Percentiles rank a stretch among this genome's conserved stretches.
These are phyloP conservation scores for Penicillium diatomitis DNA, from an alignment of 495 filamentous ascomycete species.

Conservation along the genomic window DNA sequence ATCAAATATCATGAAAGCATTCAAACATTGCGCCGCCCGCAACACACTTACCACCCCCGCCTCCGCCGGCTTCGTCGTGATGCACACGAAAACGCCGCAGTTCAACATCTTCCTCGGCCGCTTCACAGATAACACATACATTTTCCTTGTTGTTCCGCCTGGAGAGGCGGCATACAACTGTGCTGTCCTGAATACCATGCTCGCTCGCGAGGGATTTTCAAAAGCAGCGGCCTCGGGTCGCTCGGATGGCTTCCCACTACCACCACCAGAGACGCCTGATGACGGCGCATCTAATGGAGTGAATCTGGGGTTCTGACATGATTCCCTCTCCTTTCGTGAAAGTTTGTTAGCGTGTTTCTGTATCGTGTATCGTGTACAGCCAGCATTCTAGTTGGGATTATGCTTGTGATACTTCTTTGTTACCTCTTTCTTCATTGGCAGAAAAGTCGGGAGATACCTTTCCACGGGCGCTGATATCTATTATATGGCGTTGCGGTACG, in stretches of 20 bases:
- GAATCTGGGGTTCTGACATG: neutral
- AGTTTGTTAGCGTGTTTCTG: slow-evolving; percentile 4
- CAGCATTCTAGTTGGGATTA: slow-evolving; percentile 5
- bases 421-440: slow-evolving; percentile 1
- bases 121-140: slow-evolving; percentile 93
- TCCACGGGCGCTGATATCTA: slow-evolving; percentile 14
- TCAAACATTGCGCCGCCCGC: slow-evolving; percentile 72
- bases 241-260: slow-evolving; percentile 38
- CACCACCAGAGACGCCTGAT: slow-evolving; percentile 25
- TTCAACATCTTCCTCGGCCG: slow-evolving; percentile 91
- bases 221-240: slow-evolving; percentile 31
- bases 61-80: slow-evolving; percentile 52
- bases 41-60: slow-evolving; percentile 44
- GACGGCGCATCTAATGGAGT: slow-evolving; percentile 14
- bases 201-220: slow-evolving; percentile 71
- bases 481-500: slow-evolving; percentile 19
- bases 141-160: slow-evolving; percentile 81
- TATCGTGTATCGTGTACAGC: slow-evolving; percentile 11
- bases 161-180: slow-evolving; percentile 82
- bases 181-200: slow-evolving; percentile 77
- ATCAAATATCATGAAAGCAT: slow-evolving; percentile 92
- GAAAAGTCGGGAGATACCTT: slow-evolving; percentile 6
- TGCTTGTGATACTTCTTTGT: neutral
- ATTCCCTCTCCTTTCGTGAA: neutral
- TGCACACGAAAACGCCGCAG: slow-evolving; percentile 57